phyloP scores from a whole-genome alignment of 306 rosid genomes.

The Quercus engelmannii region DNA sequence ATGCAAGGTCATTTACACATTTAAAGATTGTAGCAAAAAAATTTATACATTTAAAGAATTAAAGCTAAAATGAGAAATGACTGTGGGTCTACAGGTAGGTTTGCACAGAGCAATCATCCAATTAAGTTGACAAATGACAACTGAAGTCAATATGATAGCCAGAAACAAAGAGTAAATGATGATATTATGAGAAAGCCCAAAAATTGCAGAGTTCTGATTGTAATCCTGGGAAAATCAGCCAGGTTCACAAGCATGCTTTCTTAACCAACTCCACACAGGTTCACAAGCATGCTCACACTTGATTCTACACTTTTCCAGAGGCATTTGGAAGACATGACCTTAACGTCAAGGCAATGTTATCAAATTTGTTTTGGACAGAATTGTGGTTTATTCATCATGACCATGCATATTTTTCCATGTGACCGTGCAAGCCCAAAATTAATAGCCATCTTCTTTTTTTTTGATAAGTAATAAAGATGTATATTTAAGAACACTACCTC shows the following conservation, averaged over 20 bases:
- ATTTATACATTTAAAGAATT: not conserved
- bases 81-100: not conserved
- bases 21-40: too few relatives aligned
- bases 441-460: not conserved
- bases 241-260: not conserved
- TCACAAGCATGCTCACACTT: not conserved
- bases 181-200: not conserved
- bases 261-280: not conserved
- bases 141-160: not conserved
- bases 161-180: not conserved
- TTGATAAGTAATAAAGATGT: too few relatives aligned
- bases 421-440: not conserved
- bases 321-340: not conserved
- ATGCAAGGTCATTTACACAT: not conserved
- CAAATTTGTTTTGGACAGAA: not conserved
- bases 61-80: slow-evolving; percentile 10
- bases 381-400: not conserved
- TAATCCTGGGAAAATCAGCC: not conserved
- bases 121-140: not conserved
- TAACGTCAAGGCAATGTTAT: not conserved
- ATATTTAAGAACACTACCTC: too few relatives aligned
- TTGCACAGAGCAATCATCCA: not conserved
- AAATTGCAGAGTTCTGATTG: not conserved
- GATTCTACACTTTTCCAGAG: not conserved
- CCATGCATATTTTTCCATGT: not conserved